Evolutionary conservation across 2,329 filamentous ascomycete species (phyloP).

Genomic region (Diaporthe australafricana): DNA sequence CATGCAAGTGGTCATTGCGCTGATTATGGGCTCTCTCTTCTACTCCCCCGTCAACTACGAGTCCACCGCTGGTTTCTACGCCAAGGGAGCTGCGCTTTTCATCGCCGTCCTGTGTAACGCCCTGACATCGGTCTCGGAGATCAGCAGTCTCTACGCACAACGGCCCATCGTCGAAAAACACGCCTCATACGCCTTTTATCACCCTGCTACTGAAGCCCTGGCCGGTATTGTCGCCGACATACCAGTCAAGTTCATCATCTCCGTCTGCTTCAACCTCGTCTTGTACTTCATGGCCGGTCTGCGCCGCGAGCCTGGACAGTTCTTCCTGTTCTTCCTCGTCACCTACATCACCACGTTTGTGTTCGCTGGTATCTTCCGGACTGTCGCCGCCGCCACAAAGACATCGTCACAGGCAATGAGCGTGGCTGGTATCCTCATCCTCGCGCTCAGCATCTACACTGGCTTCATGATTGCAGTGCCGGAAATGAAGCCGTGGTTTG

Average conservation of each 20-base stretch:
- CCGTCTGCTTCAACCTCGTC: conserved; percentile 64
- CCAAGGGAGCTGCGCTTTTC: conserved; percentile 69
- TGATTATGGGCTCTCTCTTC: conserved; percentile 73
- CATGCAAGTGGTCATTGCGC: conserved; percentile 65
- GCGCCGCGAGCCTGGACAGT: conserved; percentile 70
- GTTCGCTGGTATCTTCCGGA: conserved; percentile 83
- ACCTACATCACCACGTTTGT: conserved; percentile 75
- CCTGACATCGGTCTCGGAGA: conserved; percentile 57
- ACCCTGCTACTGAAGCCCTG: conserved; percentile 64
- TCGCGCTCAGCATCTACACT: conserved; percentile 71
- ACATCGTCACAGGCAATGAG: conserved; percentile 71
- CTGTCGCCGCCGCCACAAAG: conserved; percentile 76
- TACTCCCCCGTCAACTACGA: conserved; percentile 55
- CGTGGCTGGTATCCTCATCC: conserved; percentile 63
- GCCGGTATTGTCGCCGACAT: conserved; percentile 67
- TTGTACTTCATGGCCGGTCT: conserved; percentile 69
- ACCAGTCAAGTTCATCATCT: conserved; percentile 66
- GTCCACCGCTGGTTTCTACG: conserved; percentile 63
- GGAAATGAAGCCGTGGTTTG: conserved; percentile 78
- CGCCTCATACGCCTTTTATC: conserved; percentile 61
- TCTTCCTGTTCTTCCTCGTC: conserved; percentile 82
- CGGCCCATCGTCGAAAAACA: conserved; percentile 63
- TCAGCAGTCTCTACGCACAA: conserved; percentile 57
- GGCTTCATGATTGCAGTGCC: conserved; percentile 64
- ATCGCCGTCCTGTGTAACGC: conserved; percentile 57